Conservation (phyloP, 2,329 filamentous ascomycete genomes). For the Xylariales sp. region DNA sequence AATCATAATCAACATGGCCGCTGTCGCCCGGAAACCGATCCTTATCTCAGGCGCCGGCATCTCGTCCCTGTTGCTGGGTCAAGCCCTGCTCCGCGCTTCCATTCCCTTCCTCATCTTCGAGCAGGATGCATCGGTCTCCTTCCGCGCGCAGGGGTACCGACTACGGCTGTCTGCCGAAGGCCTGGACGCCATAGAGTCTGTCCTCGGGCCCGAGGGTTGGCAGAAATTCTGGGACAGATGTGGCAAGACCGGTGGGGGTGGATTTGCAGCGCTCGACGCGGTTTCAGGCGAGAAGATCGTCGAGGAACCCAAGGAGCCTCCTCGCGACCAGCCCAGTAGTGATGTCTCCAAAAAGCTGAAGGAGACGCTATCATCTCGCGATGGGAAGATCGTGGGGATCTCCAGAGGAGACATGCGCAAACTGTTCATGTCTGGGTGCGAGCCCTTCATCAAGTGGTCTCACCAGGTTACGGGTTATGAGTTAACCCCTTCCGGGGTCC, state of each 20-base stretch:
- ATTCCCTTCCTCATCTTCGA: slow-evolving; percentile 55
- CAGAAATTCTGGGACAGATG: slow-evolving; percentile 54
- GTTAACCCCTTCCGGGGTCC: slow-evolving; percentile 47
- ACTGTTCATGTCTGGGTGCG: slow-evolving; percentile 52
- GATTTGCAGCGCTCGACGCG: slow-evolving; percentile 47
- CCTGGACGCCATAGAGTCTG: slow-evolving; percentile 56
- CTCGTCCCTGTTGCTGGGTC: slow-evolving; percentile 37
- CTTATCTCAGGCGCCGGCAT: slow-evolving; percentile 41
- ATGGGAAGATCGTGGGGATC: slow-evolving; percentile 57
- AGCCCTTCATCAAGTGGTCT: slow-evolving; percentile 50
- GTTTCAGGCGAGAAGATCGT: slow-evolving; percentile 39
- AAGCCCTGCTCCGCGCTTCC: slow-evolving; percentile 32
- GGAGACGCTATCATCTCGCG: slow-evolving; percentile 44
- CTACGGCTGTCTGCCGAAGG: slow-evolving; percentile 53
- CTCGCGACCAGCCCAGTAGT: too few species aligned
- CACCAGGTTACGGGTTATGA: slow-evolving; percentile 56
- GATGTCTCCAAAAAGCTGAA: too few species aligned
- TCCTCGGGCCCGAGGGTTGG: slow-evolving; percentile 43
- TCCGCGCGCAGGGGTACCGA: slow-evolving; percentile 60
- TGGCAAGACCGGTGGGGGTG: slow-evolving; percentile 55
- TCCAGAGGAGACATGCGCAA: slow-evolving; percentile 59
- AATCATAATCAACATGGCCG: too few species aligned
- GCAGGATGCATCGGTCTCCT: slow-evolving; percentile 42
- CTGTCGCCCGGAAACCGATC: slow-evolving; percentile 25
- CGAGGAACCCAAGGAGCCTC: slow-evolving; percentile 16